These are phyloP conservation scores for Phialophora verrucosa DNA, from an alignment of 2,329 filamentous ascomycete genomes.

Conservation along the genomic window DNA sequence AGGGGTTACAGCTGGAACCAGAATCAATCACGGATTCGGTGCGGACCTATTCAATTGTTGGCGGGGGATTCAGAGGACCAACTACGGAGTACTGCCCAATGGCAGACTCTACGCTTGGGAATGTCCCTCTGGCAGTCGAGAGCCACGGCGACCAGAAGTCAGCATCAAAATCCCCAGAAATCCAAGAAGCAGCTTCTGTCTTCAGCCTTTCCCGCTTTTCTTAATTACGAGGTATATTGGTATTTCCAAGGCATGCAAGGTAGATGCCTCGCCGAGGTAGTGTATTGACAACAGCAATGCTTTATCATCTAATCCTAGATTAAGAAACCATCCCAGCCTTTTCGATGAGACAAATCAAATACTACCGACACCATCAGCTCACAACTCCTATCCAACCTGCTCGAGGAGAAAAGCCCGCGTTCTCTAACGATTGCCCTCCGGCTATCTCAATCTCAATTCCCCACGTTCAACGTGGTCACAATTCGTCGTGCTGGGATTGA, in stretches of 20 bases:
- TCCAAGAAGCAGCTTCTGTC: not conserved
- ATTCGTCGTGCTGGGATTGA: no score
- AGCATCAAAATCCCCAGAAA: not conserved
- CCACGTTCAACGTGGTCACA: no score
- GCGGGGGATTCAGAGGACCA: not conserved
- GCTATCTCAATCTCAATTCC: no score
- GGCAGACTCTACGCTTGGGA: not conserved
- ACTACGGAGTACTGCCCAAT: not conserved
- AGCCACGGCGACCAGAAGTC: not conserved
- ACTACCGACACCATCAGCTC: not conserved
- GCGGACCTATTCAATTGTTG: not conserved
- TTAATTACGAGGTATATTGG: no score
- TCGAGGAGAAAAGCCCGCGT: not conserved
- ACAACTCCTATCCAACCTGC: not conserved
- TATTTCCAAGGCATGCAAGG: no score
- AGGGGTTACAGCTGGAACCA: not conserved
- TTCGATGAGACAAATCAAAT: not conserved
- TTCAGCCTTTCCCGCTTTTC: no score
- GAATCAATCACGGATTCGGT: not conserved
- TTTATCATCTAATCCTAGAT: not conserved
- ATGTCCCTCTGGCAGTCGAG: not conserved
- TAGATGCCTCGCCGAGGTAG: no score
- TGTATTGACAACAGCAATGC: no score
- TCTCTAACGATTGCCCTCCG: no score
- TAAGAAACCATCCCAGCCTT: not conserved